Conservation (phyloP, 768 basidiomycete species). For the Xerocomus potaroensis region DNA sequence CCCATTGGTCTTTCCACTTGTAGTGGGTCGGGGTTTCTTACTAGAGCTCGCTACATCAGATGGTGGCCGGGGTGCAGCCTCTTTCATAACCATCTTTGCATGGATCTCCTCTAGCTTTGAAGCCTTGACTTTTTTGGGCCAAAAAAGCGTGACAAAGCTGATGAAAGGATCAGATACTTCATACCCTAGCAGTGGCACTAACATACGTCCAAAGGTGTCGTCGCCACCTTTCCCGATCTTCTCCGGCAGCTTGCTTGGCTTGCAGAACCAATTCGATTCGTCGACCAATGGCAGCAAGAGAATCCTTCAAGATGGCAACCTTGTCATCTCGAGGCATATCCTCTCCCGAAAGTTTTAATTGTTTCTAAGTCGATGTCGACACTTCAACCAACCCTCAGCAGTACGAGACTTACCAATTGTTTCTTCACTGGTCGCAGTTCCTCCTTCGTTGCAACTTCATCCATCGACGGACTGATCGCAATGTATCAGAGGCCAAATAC, state of each 20-base stretch:
- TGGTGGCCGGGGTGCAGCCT: constrained; percentile 59
- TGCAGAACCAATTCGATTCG: constrained; percentile 84
- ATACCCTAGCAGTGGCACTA: constrained; percentile 1
- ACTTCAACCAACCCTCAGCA: neutral
- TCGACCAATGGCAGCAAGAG: constrained; percentile 87
- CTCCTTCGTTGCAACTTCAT: constrained; percentile 89
- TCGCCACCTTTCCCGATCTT: constrained; percentile 83
- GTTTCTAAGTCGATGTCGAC: constrained; percentile 58
- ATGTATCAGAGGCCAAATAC: constrained; percentile 6
- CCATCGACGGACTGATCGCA: constrained; percentile 80
- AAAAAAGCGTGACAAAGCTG: constrained; percentile 93
- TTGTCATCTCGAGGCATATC: constrained; percentile 95
- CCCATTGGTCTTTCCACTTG: constrained; percentile 50
- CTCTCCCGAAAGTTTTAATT: constrained; percentile 89
- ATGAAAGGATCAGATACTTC: constrained; percentile 5
- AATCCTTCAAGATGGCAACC: constrained; percentile 92
- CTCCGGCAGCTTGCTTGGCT: constrained; percentile 70
- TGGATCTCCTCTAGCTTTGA: constrained; percentile 93
- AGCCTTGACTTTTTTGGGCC: constrained; percentile 96
- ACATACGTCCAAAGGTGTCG: constrained; percentile 97
- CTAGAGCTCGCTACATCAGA: constrained; percentile 41
- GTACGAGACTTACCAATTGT: constrained; percentile 62
- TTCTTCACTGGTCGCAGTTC: constrained; percentile 95
- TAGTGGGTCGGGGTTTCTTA: constrained; percentile 59
- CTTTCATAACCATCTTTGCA: constrained; percentile 93